Percentiles rank a stretch among this genome's conserved stretches.
These are phyloP conservation scores for Aquilaria yunnanensis DNA, from an alignment of 345 rosid genomes.

Conservation along the genomic window DNA sequence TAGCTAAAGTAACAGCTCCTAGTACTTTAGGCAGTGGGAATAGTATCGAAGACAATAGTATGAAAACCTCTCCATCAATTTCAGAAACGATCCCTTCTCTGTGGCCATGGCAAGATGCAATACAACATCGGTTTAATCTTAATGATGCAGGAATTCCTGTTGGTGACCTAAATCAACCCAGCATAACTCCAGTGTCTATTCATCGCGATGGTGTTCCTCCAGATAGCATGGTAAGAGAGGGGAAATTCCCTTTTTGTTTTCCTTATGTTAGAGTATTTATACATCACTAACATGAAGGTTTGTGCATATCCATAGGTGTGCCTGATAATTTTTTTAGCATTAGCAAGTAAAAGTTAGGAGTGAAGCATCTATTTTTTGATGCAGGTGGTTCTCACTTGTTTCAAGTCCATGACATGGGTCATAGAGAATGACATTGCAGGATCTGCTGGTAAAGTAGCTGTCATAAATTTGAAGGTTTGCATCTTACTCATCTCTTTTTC, in stretches of 20 bases:
- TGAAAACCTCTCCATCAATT: slow-evolving; percentile 26
- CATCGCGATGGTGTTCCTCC: slow-evolving; percentile 30
- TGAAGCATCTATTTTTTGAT: slow-evolving; percentile 6
- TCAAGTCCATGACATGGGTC: slow-evolving; percentile 68
- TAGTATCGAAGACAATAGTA: slow-evolving; percentile 32
- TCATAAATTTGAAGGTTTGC: slow-evolving; percentile 52
- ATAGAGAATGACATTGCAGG: slow-evolving; percentile 42
- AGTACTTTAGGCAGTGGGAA: slow-evolving; percentile 33
- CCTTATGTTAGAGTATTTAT: neutral
- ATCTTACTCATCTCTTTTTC: neutral
- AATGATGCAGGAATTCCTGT: slow-evolving; percentile 41
- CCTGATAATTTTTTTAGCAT: too few species aligned
- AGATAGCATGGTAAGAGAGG: slow-evolving; percentile 36
- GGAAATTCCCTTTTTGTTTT: neutral
- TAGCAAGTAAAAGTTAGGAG: too few species aligned
- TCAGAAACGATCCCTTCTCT: slow-evolving; percentile 35
- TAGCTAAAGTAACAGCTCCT: slow-evolving; percentile 30
- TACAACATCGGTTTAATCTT: slow-evolving; percentile 36
- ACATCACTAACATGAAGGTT: neutral
- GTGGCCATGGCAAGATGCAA: slow-evolving; percentile 60
- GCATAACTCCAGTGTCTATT: slow-evolving; percentile 40
- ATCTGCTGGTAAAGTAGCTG: slow-evolving; percentile 43
- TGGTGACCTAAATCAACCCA: slow-evolving; percentile 54
- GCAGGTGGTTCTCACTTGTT: slow-evolving; percentile 60
- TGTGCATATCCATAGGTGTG: too few species aligned